Base-by-base conservation (phyloP, 1,284 basidiomycete species). In the Thelephora terrestris region DNA sequence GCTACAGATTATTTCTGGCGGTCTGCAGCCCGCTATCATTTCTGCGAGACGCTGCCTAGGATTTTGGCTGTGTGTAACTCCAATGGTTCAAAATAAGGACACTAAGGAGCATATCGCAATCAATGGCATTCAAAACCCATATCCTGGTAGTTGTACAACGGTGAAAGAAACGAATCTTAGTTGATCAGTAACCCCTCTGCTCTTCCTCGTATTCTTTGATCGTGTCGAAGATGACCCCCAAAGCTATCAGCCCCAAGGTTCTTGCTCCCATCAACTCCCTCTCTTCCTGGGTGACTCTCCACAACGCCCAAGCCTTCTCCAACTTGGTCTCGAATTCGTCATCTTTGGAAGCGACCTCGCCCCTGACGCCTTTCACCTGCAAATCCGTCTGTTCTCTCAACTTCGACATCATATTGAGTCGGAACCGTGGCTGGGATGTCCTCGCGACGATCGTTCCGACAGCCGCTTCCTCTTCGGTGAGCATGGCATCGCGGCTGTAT, bases 11-110 rank as follows among this genome's bases (percentile, higher is more conserved):
- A n/a, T n/a, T n/a, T n/a, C n/a, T n/a, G n/a, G n/a, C n/a, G n/a
- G n/a, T n/a, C n/a, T n/a, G n/a, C n/a, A n/a, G n/a, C n/a, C n/a
- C n/a, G 43, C 49, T 52, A 51, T 39, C 53, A 92, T 91, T 92
- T 58, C 74, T 93, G 52, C 85, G 91, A 58, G 92, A 92, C 66
- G 88, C 90, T 59, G 84, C 88, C 60, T 91, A 68, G 55, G 49
- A 45, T 7, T 36, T 35, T 16, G 23, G 24, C 4, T n/a, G n/a
- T 3, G 17, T n/a, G 25, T 45, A 21, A 5, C 12, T 35, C 20
- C 32, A n/a, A n/a, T 45, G 35, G 43, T 45, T 32, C 7, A 32
- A n/a, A n/a, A n/a, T n/a, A n/a, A n/a, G n/a, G n/a, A n/a, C n/a
- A 10, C 7, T 17, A 7, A 12, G 43, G 12, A 32, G 5, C 24